Evolutionary conservation across 768 basidiomycete species (phyloP).

Genomic region (Mycena kentingensis): DNA sequence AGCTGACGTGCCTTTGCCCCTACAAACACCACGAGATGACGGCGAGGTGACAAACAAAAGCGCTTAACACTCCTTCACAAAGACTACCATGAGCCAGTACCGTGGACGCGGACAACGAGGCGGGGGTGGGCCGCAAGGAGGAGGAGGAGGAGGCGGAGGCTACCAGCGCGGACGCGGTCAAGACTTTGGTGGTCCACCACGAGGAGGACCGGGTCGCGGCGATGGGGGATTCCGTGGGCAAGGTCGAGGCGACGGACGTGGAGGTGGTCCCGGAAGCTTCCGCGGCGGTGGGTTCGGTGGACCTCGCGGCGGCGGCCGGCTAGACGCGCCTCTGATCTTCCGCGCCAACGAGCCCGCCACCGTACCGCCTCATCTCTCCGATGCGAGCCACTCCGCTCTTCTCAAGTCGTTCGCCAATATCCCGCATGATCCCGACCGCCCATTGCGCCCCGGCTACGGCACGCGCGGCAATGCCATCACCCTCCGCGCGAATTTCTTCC

Average conservation of each 20-base stretch:
- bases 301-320: conserved; percentile 23
- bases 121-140: not conserved
- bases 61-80: not conserved
- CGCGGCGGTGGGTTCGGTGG: conserved; percentile 21
- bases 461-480: conserved; percentile 48
- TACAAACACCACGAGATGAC: no score
- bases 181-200: not conserved
- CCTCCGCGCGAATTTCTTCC: conserved; percentile 66
- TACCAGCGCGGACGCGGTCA: not conserved
- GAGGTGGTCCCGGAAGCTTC: conserved; percentile 9
- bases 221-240: conserved; percentile 9
- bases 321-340: conserved; percentile 46
- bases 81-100: conserved; percentile 18
- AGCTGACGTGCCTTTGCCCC: no score
- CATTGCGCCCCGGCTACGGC: conserved; percentile 61
- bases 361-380: conserved; percentile 39
- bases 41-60: no score
- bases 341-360: conserved; percentile 36
- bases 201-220: conserved; percentile 7
- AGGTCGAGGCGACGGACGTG: conserved; percentile 24
- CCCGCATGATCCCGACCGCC: conserved; percentile 37
- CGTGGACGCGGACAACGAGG: conserved; percentile 1
- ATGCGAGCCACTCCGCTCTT: conserved; percentile 37
- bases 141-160: conserved; percentile 8
- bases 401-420: conserved; percentile 41